These are phyloP conservation scores for Aspergillus cejpii DNA, from an alignment of 2,329 filamentous ascomycete genomes.

Conservation along the genomic window DNA sequence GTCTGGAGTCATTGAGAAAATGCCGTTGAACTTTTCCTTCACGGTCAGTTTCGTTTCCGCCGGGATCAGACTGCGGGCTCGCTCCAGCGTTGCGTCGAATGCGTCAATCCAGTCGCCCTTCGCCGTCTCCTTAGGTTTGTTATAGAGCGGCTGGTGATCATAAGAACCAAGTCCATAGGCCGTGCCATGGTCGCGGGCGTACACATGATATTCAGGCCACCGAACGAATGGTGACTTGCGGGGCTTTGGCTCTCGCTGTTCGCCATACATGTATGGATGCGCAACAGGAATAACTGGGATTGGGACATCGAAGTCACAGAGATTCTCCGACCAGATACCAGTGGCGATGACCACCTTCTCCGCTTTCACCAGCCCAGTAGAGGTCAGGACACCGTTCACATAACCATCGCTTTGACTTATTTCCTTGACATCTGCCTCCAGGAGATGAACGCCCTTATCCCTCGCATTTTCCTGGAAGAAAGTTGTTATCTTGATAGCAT, in stretches of 20 bases:
- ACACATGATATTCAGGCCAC: slow-evolving; percentile 33
- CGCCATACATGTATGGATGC: slow-evolving; percentile 33
- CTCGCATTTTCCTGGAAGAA: slow-evolving; percentile 23
- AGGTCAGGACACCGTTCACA: slow-evolving; percentile 17
- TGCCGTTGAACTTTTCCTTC: slow-evolving; percentile 26
- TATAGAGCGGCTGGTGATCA: slow-evolving; percentile 23
- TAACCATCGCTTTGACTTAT: slow-evolving; percentile 13
- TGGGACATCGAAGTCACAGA: slow-evolving; percentile 20
- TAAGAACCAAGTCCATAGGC: slow-evolving; percentile 32
- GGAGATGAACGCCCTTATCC: slow-evolving; percentile 16
- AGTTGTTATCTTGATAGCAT: slow-evolving; percentile 17
- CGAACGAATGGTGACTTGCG: slow-evolving; percentile 29
- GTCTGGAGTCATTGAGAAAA: slow-evolving; percentile 34
- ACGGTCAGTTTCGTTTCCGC: slow-evolving; percentile 10
- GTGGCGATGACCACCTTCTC: slow-evolving; percentile 23
- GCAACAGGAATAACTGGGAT: slow-evolving; percentile 32
- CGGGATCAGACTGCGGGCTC: slow-evolving; percentile 17
- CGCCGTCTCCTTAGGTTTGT: slow-evolving; percentile 15
- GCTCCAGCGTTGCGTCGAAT: slow-evolving; percentile 18
- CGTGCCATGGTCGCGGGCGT: slow-evolving; percentile 31
- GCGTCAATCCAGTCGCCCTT: slow-evolving; percentile 19
- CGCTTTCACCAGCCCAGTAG: slow-evolving; percentile 10
- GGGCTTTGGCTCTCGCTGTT: slow-evolving; percentile 11
- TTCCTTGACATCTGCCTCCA: slow-evolving; percentile 19
- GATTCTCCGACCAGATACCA: slow-evolving; percentile 26